Evolutionary conservation across 768 basidiomycete species (phyloP), one percentile per base, ranked within the genome.

Genomic region (Mrakia gelida): DNA sequence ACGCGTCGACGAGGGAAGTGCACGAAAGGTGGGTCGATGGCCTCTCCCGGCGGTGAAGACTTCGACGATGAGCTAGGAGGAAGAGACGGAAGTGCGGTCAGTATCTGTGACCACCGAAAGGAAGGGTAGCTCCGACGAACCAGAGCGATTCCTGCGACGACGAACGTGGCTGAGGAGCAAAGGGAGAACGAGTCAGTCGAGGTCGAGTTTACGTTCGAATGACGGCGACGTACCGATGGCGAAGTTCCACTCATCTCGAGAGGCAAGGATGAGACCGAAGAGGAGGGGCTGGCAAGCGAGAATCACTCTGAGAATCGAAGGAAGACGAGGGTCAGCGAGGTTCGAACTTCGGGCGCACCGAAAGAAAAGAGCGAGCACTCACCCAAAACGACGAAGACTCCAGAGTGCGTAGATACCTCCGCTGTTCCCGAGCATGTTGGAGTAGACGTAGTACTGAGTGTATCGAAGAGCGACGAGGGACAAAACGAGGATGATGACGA

Each of bases 401-500:
- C 71, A 73, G 3, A 73, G 71, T 0, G 56, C 56, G 38, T 54
- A 73, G 28, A 49, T 28, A 2, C 71, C 71, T 28, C 71, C 71
- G 30, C n/a, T 30, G 49, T 73, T 73, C 11, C 71, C 71, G 32
- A 54, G 15, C 45, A n/a, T 28, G 28, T 38, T 49, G 15, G 28
- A 18, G 71, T 73, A 54, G 28, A 73, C 71, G 56, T 73, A 73
- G 38, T 54, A 73, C 15, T 54, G 23, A 13, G 71, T 61, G 34
- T 70, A 74, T 9, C 73, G n/a, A 30, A 74, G 56, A n/a, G 73
- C 73, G 38, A 74, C 73, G 23, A 74, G 38, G 26, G 73, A 32
- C 59, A 74, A 59, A 4, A 62, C 28, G 30, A 74, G 56, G 18
- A 74, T 43, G 59, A 74, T 13, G 4, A 74, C 52, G 34, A 56